A percentile compares a stretch with the other conserved stretches of the same genome.
Conservation (phyloP, 345 rosid species). For the Reutealis trisperma region DNA sequence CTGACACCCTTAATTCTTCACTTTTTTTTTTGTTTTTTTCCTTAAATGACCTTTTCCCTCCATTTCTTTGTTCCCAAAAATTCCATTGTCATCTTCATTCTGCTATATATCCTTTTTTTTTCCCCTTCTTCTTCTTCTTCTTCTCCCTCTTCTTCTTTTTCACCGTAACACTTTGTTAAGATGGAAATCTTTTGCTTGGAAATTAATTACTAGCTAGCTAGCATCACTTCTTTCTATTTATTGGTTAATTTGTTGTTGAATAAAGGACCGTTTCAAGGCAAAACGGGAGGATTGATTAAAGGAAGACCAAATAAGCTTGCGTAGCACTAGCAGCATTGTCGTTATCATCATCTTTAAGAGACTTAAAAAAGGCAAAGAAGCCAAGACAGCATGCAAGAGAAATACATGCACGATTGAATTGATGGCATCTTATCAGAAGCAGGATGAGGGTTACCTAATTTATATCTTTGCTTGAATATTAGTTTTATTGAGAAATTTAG, state of each 20-base stretch:
- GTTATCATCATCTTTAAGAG: background rate
- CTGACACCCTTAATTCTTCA: constrained; percentile 23
- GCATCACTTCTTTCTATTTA: constrained; percentile 23
- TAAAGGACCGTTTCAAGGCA: constrained; percentile 38
- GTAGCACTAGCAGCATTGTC: background rate
- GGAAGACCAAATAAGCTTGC: constrained; percentile 35
- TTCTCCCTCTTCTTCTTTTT: constrained; percentile 5
- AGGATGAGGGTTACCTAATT: no score
- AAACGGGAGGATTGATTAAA: constrained; percentile 28
- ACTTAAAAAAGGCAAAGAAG: background rate
- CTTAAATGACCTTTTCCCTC: background rate
- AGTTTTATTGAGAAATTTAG: no score
- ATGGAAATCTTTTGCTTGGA: background rate
- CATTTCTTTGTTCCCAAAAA: background rate
- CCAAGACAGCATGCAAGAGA: background rate
- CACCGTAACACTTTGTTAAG: background rate
- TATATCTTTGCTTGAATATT: no score
- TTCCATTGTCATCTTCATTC: background rate
- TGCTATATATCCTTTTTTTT: background rate
- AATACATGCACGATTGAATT: no score
- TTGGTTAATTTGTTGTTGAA: constrained; percentile 53
- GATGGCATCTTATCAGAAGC: no score
- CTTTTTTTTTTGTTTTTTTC: background rate
- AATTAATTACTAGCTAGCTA: no score
- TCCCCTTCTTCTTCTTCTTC: constrained; percentile 16